Evolutionary conservation across 257 asterid species (phyloP), one percentile per base, ranked within the genome.

Genomic region (Linaria vulgaris): DNA sequence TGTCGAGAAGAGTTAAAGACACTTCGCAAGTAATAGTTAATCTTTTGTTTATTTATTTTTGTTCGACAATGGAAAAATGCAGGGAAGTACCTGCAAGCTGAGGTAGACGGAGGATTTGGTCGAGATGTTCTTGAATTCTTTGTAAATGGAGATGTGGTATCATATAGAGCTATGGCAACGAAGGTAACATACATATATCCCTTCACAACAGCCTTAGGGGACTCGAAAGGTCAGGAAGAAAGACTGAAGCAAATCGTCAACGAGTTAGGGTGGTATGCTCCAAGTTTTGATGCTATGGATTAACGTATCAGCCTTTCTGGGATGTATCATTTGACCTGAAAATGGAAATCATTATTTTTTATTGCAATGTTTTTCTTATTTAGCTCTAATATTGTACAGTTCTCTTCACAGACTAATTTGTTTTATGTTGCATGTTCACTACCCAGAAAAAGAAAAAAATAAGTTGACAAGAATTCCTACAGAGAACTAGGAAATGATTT

Each of bases 171-270:
- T 27, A 91, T 88, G 98, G 90, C 98, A 9, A 80, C 81, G n/a
- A 86, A 86, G 59, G 96, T 91, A 12, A 86, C 89, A 0, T 91
- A 84, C 49, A 66, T 91, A 14, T 91, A 91, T 61, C 98, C 98
- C 6, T 91, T 91, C 67, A 91, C 98, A 0, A 91, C 98, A 5
- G 96, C 96, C 12, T 83, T 91, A 14, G 98, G 98, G n/a, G 95
- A 91, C 74, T 84, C 96, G 0, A 86, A 88, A 66, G 98, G 96
- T 20, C 88, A 91, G 67, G 88, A 91, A 75, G 80, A 70, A 59
- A 86, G 98, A 78, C 2, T 87, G 79, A 79, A 80, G 71, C 77
- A 68, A 61, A 84, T 91, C 15, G 38, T 83, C 34, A 70, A 77
- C 11, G 85, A 85, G 74, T 72, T 91, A 53, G 96, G 95, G 19